Percentiles rank a stretch among this genome's conserved stretches.
phyloP scores from a whole-genome alignment of 768 basidiomycete species.

The Pleurotus djamor region DNA sequence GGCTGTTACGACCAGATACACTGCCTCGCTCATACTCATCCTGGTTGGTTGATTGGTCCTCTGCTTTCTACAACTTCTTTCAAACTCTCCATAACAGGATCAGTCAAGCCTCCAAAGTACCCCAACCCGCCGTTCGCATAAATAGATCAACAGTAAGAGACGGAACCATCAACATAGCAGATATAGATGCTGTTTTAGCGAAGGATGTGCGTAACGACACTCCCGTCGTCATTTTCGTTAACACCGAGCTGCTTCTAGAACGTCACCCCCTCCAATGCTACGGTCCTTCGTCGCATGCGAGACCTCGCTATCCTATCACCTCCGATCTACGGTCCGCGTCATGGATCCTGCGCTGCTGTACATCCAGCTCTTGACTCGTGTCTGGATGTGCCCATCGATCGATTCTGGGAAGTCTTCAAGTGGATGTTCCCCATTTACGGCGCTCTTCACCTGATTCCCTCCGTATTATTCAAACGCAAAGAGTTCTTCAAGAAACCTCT shows the following conservation, averaged over 20 bases:
- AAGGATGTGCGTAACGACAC: conserved; percentile 36
- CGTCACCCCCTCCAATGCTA: conserved; percentile 48
- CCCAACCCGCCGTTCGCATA: conserved; percentile 54
- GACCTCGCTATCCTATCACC: conserved; percentile 25
- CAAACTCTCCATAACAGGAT: conserved; percentile 49
- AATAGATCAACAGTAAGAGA: conserved; percentile 61
- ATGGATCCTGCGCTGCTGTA: conserved; percentile 66
- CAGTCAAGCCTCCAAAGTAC: conserved; percentile 61
- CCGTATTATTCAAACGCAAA: conserved; percentile 76
- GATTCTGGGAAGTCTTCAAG: conserved; percentile 78
- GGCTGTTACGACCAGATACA: conserved; percentile 78
- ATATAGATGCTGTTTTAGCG: conserved; percentile 52
- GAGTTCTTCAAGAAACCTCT: conserved; percentile 65
- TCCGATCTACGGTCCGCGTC: conserved; percentile 46
- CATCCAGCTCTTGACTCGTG: conserved; percentile 76
- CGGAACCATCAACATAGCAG: conserved; percentile 50
- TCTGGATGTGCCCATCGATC: conserved; percentile 53
- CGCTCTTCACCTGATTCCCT: conserved; percentile 86
- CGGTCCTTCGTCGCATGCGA: conserved; percentile 43
- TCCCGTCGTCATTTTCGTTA: not conserved
- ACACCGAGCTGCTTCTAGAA: conserved; percentile 30
- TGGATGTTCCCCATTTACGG: conserved; percentile 87
- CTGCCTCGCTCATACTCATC: conserved; percentile 72
- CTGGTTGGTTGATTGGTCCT: conserved; percentile 49
- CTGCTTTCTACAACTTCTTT: not conserved